Percentiles rank a stretch among this genome's conserved stretches.
Evolutionary conservation across 257 asterid genomes (phyloP).

Genomic region (Gentiana macrophylla): DNA sequence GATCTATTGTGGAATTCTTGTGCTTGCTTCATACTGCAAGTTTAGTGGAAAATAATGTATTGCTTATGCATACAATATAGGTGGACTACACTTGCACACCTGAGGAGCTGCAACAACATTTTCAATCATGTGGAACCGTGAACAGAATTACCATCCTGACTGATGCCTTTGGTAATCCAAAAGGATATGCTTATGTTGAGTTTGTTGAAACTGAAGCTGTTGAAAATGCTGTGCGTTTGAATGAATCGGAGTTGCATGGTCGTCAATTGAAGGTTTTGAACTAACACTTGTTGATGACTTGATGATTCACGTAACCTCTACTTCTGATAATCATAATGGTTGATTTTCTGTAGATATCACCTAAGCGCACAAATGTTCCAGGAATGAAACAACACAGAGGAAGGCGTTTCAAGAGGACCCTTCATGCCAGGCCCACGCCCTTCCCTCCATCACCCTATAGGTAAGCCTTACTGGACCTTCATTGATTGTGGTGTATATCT

Average conservation of each 20-base stretch:
- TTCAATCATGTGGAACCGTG: conserved; percentile 41
- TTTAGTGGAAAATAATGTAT: too few relatives aligned
- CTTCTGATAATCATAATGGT: conserved; percentile 1
- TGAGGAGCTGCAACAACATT: conserved; percentile 51
- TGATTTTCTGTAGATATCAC: conserved; percentile 33
- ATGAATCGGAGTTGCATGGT: conserved; percentile 42
- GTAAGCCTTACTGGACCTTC: conserved; percentile 17
- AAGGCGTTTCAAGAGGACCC: conserved; percentile 34
- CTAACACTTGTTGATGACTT: conserved; percentile 1
- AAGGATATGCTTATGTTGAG: conserved; percentile 49
- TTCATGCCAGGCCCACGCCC: conserved; percentile 26
- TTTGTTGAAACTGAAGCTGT: conserved; percentile 39
- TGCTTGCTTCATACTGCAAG: background rate
- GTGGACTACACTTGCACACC: conserved; percentile 45
- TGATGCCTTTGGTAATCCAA: conserved; percentile 39
- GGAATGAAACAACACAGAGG: conserved; percentile 47
- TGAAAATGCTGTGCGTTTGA: conserved; percentile 31
- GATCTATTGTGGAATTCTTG: background rate
- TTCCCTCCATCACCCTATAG: conserved; percentile 33
- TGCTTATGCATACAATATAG: conserved; percentile 17
- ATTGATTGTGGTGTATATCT: background rate
- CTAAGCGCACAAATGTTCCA: conserved; percentile 52
- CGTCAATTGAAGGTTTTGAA: conserved; percentile 39
- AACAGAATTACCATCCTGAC: conserved; percentile 44
- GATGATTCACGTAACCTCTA: background rate